A percentile compares a stretch with the other conserved stretches of the same genome.
These are phyloP conservation scores for Akanthomyces dipterigenus DNA, from an alignment of 2,329 filamentous ascomycete species.

Conservation along the genomic window DNA sequence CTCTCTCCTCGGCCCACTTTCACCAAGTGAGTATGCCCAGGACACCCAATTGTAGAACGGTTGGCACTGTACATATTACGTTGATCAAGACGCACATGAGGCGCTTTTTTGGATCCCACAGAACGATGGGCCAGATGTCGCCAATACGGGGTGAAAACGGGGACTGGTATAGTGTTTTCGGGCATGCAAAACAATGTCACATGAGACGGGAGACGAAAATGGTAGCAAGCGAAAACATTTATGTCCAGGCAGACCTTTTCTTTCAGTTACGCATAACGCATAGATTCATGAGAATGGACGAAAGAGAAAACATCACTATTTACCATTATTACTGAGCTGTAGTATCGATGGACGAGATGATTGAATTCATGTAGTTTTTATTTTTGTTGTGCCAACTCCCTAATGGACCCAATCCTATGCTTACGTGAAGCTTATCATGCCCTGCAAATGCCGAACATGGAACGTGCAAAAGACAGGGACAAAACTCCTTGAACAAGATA, in stretches of 20 bases:
- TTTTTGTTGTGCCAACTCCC: slow-evolving; percentile 22
- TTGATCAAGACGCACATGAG: not conserved
- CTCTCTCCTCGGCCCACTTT: not conserved
- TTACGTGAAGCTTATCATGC: slow-evolving; percentile 31
- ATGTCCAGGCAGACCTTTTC: not conserved
- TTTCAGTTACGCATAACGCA: not conserved
- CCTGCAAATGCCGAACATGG: slow-evolving; percentile 27
- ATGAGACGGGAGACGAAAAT: not conserved
- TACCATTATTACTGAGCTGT: too few species aligned
- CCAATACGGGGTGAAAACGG: not conserved
- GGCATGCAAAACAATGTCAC: not conserved
- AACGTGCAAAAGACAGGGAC: slow-evolving; percentile 12
- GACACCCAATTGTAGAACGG: not conserved
- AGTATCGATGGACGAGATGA: not conserved
- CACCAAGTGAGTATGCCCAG: not conserved
- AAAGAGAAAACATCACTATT: not conserved
- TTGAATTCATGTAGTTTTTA: slow-evolving; percentile 8
- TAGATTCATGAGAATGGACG: not conserved
- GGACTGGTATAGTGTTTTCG: not conserved
- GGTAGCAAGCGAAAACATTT: not conserved
- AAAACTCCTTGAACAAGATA: slow-evolving; percentile 34
- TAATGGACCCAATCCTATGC: slow-evolving; percentile 32
- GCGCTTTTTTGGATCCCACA: not conserved
- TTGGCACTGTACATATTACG: slow-evolving; percentile 7
- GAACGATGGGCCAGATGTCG: not conserved